phyloP scores from a whole-genome alignment of 2,329 filamentous ascomycete species.

The Akanthomyces uredinophilus region DNA sequence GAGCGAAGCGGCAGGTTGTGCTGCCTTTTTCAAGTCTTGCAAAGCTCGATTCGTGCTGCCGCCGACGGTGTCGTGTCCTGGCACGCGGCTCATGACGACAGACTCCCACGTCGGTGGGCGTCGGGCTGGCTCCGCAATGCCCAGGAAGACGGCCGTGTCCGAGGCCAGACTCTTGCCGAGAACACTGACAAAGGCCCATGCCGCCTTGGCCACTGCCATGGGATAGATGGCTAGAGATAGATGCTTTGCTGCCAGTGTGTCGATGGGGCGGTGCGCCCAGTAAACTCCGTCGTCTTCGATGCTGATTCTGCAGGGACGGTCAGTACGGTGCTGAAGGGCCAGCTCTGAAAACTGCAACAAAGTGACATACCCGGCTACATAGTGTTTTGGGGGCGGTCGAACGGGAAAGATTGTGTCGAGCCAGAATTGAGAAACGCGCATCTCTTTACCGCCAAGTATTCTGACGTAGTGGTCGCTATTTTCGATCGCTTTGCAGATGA shows the following conservation, averaged over 20 bases:
- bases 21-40: constrained; percentile 7
- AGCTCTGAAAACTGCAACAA: neutral
- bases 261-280: constrained; percentile 44
- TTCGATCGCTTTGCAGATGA: constrained; percentile 33
- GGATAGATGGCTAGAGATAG: constrained; percentile 50
- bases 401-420: constrained; percentile 57
- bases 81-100: constrained; percentile 26
- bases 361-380: constrained; percentile 51
- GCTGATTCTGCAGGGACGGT: constrained; percentile 37
- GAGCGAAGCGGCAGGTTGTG: neutral
- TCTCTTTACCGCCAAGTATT: constrained; percentile 40
- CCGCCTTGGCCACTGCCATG: constrained; percentile 43
- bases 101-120: constrained; percentile 29
- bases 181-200: constrained; percentile 47
- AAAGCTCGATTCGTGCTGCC: neutral
- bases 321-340: neutral
- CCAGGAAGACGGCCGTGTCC: constrained; percentile 41
- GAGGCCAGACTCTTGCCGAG: constrained; percentile 41
- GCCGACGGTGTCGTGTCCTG: constrained; percentile 18
- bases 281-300: constrained; percentile 45
- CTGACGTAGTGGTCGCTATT: constrained; percentile 37
- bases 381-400: constrained; percentile 53
- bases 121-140: constrained; percentile 29
- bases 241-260: constrained; percentile 40
- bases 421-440: constrained; percentile 50